Base-by-base conservation (phyloP, 345 rosid genomes). In the Balakata baccata region DNA sequence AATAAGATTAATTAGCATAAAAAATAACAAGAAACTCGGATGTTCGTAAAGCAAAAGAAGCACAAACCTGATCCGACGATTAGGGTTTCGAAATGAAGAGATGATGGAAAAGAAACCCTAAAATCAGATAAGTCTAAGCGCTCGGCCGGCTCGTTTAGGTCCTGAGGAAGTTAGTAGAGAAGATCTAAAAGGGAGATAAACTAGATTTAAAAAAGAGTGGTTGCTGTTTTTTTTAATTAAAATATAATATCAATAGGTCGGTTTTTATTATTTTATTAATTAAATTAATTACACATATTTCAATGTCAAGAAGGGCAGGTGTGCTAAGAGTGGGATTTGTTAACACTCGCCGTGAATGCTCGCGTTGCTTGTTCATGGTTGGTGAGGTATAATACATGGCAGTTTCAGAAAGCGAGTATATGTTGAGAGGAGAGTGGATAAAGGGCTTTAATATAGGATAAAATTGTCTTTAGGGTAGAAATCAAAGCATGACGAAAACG, bases 31-130 rank as follows among this genome's bases (percentile, higher is more conserved):
- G 29, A 68, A 43, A 20, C 38, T 13, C 3, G 9, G 0, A 68
- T 1, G 41, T 51, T 52, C 18, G 37, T 45, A 49, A 29, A 34
- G 10, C 34, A 45, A 9, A 59, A 2, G 12, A 58, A 58, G 64
- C 2, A 41, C 17, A 51, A 72, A 86, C 87, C 87, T 68, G 85
- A 78, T 81, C 84, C 69, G 78, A 50, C 46, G 69, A 54, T 67
- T 77, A 66, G 83, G 82, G 83, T 71, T 84, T 74, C 56, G 49
- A 69, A 64, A 17, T 22, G 70, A 46, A 18, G 22, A 56, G 14
- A 7, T 52, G 60, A 20, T 72, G 3, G 18, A 14, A 47, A 59
- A 23, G 56, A 79, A 78, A 71, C 74, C 83, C 82, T 38, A 71
- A 66, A 77, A 62, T 66, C 78, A 69, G 72, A 75, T 53, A 62